Evolutionary conservation across 106 monocot genomes (phyloP), one percentile per base, ranked within the genome.

Genomic region (Phalaenopsis aphrodite): DNA sequence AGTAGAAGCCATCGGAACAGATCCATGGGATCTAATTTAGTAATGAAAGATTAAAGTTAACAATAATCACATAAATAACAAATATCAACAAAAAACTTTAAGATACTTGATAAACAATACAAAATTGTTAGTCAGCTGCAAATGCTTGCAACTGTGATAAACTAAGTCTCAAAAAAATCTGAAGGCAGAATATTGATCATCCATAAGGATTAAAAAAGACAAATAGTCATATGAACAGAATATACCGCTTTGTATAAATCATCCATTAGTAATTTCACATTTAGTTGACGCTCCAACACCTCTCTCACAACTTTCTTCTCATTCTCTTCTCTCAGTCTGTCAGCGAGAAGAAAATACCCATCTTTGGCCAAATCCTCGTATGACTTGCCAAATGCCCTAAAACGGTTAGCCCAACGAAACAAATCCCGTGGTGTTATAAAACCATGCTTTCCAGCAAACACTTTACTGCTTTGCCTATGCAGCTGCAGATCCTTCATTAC

Each of bases 381-480:
- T n/a, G 95, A 91, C 21, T 82, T 88, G 6, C 94, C 94, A 87
- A 91, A 94, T 66, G 38, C 77, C 47, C 79, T 86, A 55, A 85
- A 92, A 41, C 94, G 92, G 58, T 89, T 88, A 23, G 92, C 94
- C 98, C 98, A 98, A 39, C 90, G 84, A 84, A 98, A 98, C 79
- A 98, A 88, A 88, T 98, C 98, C 21, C 98, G 81, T 49, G 94
- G 94, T 4, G 98, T 98, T 19, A 98, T 98, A 56, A 92, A 98
- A 37, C 98, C 98, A 89, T 94, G 98, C 77, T 94, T 98, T 73
- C 98, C 98, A 78, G 98, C 94, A 93, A 98, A 98, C n/a, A 92
- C 88, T 73, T 89, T 94, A 75, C 98, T 98, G 58, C 88, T 94
- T 87, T 98, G 98, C 75, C 98, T 89, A 72, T 94, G 94, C 78